Conservation (phyloP, 1,284 basidiomycete genomes). For the Tilletiaria anomala region DNA sequence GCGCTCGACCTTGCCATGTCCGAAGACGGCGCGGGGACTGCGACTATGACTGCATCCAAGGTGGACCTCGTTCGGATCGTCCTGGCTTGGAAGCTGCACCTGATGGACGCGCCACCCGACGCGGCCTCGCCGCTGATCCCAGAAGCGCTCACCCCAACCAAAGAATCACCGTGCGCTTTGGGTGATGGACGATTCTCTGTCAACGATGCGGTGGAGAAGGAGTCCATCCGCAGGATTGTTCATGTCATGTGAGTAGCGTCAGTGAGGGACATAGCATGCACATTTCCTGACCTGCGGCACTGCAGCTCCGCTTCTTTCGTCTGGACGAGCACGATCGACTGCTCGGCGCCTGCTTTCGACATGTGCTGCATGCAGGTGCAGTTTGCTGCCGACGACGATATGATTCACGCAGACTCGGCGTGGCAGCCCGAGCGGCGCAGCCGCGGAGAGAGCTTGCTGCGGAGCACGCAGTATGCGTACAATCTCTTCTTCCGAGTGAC, state of each 20-base stretch:
- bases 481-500: too few species aligned
- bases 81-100: slow-evolving; percentile 18
- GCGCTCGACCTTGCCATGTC: slow-evolving; percentile 18
- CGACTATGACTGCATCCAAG: slow-evolving; percentile 13
- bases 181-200: slow-evolving; percentile 3
- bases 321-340: slow-evolving; percentile 4
- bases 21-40: slow-evolving; percentile 18
- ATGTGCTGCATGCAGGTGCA: slow-evolving; percentile 14
- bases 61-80: slow-evolving; percentile 15
- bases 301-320: slow-evolving; percentile 2
- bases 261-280: not conserved
- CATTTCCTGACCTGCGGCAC: not conserved
- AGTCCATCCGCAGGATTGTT: slow-evolving; percentile 3
- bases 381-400: slow-evolving; percentile 12
- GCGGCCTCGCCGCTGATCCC: too few species aligned
- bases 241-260: slow-evolving; percentile 1
- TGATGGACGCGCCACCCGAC: slow-evolving; percentile 12
- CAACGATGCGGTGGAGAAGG: slow-evolving; percentile 1
- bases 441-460: too few species aligned
- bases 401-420: slow-evolving; percentile 19
- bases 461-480: too few species aligned
- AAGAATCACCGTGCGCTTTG: too few species aligned
- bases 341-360: slow-evolving; percentile 9
- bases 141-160: too few species aligned
- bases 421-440: too few species aligned